Base-by-base conservation (phyloP, 768 basidiomycete genomes). In the Rhizopogon salebrosus region DNA sequence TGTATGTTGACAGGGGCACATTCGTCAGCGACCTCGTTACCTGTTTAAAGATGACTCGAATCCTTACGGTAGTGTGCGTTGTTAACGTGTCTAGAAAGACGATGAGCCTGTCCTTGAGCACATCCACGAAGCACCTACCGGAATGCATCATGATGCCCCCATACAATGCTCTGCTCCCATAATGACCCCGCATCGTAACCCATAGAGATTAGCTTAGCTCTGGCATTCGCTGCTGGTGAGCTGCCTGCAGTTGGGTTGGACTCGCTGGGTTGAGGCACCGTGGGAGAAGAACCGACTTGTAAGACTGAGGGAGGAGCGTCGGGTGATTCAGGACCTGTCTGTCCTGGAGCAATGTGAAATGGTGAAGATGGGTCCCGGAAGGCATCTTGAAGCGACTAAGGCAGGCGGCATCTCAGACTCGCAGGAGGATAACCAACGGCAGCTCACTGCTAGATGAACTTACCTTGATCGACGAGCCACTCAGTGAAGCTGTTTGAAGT, bases 61-160 rank as follows among this genome's bases (percentile, higher is more conserved):
- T 4, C 57, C 67, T 63, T 59, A 89, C 87, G 69, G 62, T 90
- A 89, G 53, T 80, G 81, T 14, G 81, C 84, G 57, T 90, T 90
- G 58, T 89, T 89, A 22, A 89, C 87, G 59, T 90, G 88, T 63
- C 88, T 90, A 48, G 26, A 41, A 49, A 4, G 14, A 48, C 24
- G 11, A 51, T 39, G 24, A 46, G 20, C 27, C 16, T 16, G 20
- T 16, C 20, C 6, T 23, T 16, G 3, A 20, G 20, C 39, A 22
- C 5, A 22, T 34, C 9, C 22, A 22, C 10, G 9, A 18, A 8
- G 20, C 18, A 75, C 85, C 39, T 63, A 88, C 89, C 84, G 83
- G 62, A 89, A 88, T 1, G 88, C 72, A 59, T 91, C 89, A 27
- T 85, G 83, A 57, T 90, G 84, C 48, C 89, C 89, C 88, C 88